These are phyloP conservation scores for Ceratobasidium sp. DNA, from an alignment of 1,284 basidiomycete genomes.

Conservation along the genomic window DNA sequence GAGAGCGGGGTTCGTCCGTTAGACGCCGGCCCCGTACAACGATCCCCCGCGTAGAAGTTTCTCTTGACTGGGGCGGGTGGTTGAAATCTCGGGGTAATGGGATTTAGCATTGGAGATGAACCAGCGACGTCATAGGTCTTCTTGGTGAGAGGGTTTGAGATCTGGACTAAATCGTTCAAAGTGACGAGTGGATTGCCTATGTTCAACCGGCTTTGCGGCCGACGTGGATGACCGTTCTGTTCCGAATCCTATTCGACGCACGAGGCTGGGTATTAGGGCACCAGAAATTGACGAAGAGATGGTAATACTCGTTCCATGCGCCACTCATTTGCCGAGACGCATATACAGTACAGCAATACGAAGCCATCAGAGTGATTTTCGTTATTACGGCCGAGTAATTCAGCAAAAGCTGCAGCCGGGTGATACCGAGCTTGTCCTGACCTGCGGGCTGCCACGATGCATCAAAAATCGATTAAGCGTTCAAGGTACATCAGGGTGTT, in stretches of 20 bases:
- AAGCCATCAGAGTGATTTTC: background rate
- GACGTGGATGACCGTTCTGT: background rate
- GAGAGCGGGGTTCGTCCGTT: background rate
- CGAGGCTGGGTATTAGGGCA: conserved; percentile 13
- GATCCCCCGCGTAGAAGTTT: conserved; percentile 28
- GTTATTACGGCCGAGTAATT: background rate
- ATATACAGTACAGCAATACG: conserved; percentile 1
- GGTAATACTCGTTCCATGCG: background rate
- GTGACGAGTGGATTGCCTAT: background rate
- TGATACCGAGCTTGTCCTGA: background rate
- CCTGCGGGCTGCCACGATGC: conserved; percentile 1
- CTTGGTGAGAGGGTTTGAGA: conserved; percentile 24
- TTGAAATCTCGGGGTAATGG: conserved; percentile 24
- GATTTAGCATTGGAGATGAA: background rate
- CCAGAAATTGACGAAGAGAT: background rate
- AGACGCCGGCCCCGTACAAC: background rate
- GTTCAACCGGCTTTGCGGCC: conserved; percentile 6
- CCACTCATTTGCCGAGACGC: background rate
- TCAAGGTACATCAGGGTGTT: background rate
- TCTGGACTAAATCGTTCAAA: background rate
- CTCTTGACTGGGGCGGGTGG: conserved; percentile 6
- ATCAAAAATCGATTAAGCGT: conserved; percentile 23
- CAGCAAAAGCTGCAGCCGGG: background rate
- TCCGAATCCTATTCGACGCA: conserved; percentile 3
- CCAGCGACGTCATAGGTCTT: conserved; percentile 12